Base-by-base conservation (phyloP, 768 basidiomycete genomes). In the Termitomyces sp. region DNA sequence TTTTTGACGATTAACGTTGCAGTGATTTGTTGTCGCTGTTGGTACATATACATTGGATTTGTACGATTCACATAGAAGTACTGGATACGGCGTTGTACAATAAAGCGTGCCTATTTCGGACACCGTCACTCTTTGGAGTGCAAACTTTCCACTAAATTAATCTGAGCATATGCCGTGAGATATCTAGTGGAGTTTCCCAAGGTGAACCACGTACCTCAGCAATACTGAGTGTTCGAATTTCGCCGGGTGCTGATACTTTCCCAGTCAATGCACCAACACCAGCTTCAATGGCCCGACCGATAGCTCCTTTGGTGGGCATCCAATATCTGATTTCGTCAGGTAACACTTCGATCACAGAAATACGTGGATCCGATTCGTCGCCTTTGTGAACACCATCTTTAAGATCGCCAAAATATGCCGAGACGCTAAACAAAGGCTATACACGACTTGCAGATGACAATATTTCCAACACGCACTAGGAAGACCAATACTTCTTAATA, bases 331-430 rank as follows among this genome's bases (percentile, higher is more conserved):
- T 88, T 74, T 90, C 87, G 36, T 84, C 78, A 0, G 92, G 91
- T 53, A 87, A 70, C 54, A 97, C 81, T 68, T 92, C 83, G 61
- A 96, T 90, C 36, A 90, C 69, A 7, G 85, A 79, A 4, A 97
- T 79, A 26, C 94, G 83, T 0, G 93, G 91, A 61, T 96, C 94
- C 47, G 78, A 74, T 31, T 79, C 79, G 63, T 87, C 83, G n/a
- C 93, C 94, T 64, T 84, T 87, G 69, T 94, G 93, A 6, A 88
- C 73, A 18, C 90, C 90, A 61, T 96, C 93, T 32, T 86, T 86
- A 55, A 94, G 76, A 67, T 96, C 88, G 37, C 90, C 92, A 64
- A 95, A 95, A 79, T 92, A 97, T 0, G 86, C 88, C 9, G 79
- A 69, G 32, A 82, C 76, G 3, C 88, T 90, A 48, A 1, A 13